Conservation (phyloP, 768 basidiomycete genomes). For the Heimioporus sp. region DNA sequence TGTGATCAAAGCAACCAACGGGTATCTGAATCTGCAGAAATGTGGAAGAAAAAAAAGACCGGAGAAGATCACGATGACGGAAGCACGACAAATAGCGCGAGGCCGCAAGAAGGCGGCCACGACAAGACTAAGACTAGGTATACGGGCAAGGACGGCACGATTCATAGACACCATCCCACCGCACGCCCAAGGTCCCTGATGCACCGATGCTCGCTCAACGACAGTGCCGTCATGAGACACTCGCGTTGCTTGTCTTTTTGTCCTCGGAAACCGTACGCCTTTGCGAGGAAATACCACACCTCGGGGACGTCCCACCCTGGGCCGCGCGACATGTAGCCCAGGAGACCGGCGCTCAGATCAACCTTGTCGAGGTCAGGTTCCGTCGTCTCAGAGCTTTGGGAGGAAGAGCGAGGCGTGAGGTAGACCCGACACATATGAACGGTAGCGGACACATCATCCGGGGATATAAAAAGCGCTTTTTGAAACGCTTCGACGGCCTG, state of each 20-base stretch:
- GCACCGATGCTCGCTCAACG: slow-evolving; percentile 57
- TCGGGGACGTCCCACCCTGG: slow-evolving; percentile 90
- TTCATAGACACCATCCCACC: slow-evolving; percentile 64
- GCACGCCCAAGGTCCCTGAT: slow-evolving; percentile 63
- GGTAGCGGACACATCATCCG: slow-evolving; percentile 72
- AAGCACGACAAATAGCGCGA: too few species aligned
- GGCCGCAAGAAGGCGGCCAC: too few species aligned
- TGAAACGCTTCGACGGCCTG: slow-evolving; percentile 75
- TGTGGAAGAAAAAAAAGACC: too few species aligned
- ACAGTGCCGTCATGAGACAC: slow-evolving; percentile 68
- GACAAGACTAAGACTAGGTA: too few species aligned
- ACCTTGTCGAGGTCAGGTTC: slow-evolving; percentile 45
- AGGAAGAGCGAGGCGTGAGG: slow-evolving; percentile 40
- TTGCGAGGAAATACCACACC: slow-evolving; percentile 91
- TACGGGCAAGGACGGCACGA: too few species aligned
- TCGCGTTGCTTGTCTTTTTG: slow-evolving; percentile 71
- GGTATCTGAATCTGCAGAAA: too few species aligned
- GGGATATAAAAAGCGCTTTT: slow-evolving; percentile 86
- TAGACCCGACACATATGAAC: slow-evolving; percentile 79
- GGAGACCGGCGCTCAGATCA: slow-evolving; percentile 80
- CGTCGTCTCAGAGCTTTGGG: slow-evolving; percentile 5
- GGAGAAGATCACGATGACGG: too few species aligned
- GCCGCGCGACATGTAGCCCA: slow-evolving; percentile 74
- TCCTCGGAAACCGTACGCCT: slow-evolving; percentile 73
- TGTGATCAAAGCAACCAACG: too few species aligned